Base-by-base conservation (phyloP, 768 basidiomycete genomes). In the Pleurotus tuoliensis region DNA sequence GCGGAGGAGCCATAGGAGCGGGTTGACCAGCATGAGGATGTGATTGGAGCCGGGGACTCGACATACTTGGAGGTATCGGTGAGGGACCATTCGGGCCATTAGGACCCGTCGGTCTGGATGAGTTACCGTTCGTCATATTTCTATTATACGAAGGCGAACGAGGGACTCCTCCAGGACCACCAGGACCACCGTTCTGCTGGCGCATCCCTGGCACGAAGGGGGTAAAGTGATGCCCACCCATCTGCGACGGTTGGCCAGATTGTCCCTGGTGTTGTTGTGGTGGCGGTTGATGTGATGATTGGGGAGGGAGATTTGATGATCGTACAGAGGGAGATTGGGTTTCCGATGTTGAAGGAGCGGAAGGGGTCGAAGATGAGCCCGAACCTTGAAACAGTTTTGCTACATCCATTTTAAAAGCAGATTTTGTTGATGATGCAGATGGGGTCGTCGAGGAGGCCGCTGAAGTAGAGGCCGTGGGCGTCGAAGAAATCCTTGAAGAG, bases 71-170 rank as follows among this genome's bases (percentile, higher is more conserved):
- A 40, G 84, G 75, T 56, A 80, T 75, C 15, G 71, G 68, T 5
- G 76, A 71, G 22, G 82, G 77, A 50, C 79, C 69, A 4, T 30
- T 41, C 18, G 76, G 73, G 56, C 77, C 81, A 68, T 79, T 82
- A 54, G 83, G 81, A 44, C 82, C 83, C 59, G 79, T 77, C 20
- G 84, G 77, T 48, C 85, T 79, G 51, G 81, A 74, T 30, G 76
- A 78, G 63, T 65, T 73, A 43, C 87, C 87, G 64, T 89, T 90
- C 4, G 81, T 73, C 69, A 86, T 77, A 47, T 79, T 75, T 27
- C 88, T 82, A 37, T 78, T 62, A 68, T 83, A 88, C 30, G 79
- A 79, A 43, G 88, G 88, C 22, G 89, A 89, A 48, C 86, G 79
- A 41, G 88, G 86, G 9, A n/a, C 41, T 7, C n/a, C 41, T 49